phyloP scores from a whole-genome alignment of 345 rosid species.

The Trapa incisa region DNA sequence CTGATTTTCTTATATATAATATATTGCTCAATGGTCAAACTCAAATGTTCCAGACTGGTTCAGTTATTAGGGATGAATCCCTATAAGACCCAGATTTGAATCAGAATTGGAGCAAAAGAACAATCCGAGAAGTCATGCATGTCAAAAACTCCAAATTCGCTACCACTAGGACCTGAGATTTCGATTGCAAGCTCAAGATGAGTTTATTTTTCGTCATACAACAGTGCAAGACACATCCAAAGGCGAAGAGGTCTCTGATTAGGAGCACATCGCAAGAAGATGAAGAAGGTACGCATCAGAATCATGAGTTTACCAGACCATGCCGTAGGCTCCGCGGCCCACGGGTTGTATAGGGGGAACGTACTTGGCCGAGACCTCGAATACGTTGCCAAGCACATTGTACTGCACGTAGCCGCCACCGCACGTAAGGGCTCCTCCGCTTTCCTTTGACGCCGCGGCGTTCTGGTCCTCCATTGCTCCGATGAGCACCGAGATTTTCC shows the following conservation, averaged over 20 bases:
- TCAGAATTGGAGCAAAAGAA: neutral
- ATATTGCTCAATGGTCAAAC: too few relatives aligned
- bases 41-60: neutral
- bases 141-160: neutral
- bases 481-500: neutral
- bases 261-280: neutral
- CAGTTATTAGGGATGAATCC: neutral
- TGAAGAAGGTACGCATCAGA: neutral
- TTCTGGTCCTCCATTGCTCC: slow-evolving; percentile 9
- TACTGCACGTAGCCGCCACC: slow-evolving; percentile 50
- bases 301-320: slow-evolving; percentile 50
- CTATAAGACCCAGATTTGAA: neutral
- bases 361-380: slow-evolving; percentile 59
- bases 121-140: neutral
- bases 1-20: too few relatives aligned
- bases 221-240: too few relatives aligned
- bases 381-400: slow-evolving; percentile 54
- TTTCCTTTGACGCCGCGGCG: neutral
- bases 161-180: neutral
- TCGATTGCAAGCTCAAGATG: neutral
- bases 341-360: slow-evolving; percentile 70
- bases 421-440: neutral
- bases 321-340: slow-evolving; percentile 85
- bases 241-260: neutral
- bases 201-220: neutral